Conservation (phyloP, 352 stramenopile genomes). For the Phytophthora cajani region DNA sequence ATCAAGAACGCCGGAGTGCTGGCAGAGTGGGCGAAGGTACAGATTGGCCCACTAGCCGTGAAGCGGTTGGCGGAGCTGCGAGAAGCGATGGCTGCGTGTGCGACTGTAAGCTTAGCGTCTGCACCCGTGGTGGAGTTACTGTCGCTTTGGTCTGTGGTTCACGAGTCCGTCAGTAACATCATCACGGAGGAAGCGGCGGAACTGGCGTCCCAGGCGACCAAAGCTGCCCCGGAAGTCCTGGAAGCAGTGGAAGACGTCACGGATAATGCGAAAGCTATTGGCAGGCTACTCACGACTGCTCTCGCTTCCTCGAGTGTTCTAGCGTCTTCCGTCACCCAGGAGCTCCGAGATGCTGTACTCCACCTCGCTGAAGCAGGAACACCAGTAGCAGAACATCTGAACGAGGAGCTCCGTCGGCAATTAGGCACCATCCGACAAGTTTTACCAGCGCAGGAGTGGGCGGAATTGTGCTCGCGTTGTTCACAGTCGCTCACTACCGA, state of each 20-base stretch:
- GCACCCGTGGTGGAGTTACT: slow-evolving; percentile 34
- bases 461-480: slow-evolving; percentile 12
- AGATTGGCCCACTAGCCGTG: not conserved
- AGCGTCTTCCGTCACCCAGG: slow-evolving; percentile 30
- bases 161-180: slow-evolving; percentile 30
- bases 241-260: slow-evolving; percentile 19
- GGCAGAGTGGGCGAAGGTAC: not conserved
- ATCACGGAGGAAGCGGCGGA: slow-evolving; percentile 24
- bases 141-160: slow-evolving; percentile 36
- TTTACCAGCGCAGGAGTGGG: slow-evolving; percentile 14
- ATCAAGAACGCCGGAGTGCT: slow-evolving; percentile 11
- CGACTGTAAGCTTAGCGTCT: slow-evolving; percentile 18
- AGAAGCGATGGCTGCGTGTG: slow-evolving; percentile 25
- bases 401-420: slow-evolving; percentile 6
- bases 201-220: slow-evolving; percentile 1
- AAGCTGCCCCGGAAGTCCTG: slow-evolving; percentile 7
- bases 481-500: slow-evolving; percentile 12
- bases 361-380: slow-evolving; percentile 28
- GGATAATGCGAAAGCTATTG: slow-evolving; percentile 24
- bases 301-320: slow-evolving; percentile 34
- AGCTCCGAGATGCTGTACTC: slow-evolving; percentile 40
- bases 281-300: slow-evolving; percentile 30
- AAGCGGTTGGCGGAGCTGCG: slow-evolving; percentile 32
- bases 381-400: slow-evolving; percentile 12
- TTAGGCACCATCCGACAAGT: slow-evolving; percentile 1